Conservation (phyloP, 2,329 filamentous ascomycete species). For the Colletotrichum magnum region DNA sequence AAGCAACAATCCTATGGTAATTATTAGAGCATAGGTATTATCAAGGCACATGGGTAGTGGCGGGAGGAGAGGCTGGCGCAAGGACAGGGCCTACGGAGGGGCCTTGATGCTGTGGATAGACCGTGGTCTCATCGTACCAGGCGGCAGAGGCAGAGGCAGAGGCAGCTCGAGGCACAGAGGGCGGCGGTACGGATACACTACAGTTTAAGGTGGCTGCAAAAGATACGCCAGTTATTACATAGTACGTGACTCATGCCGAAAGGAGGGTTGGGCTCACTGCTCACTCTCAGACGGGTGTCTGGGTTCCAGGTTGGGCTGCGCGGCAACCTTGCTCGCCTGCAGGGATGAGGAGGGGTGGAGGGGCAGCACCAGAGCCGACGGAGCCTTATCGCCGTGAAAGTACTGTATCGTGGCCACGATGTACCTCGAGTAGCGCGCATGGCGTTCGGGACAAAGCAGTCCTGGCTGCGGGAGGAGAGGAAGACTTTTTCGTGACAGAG, state of each 20-base stretch:
- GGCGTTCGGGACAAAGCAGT: slow-evolving; percentile 23
- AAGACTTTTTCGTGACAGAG: slow-evolving; percentile 7
- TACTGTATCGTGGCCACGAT: slow-evolving; percentile 11
- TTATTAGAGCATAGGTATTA: background rate
- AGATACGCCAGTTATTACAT: background rate
- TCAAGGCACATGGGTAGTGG: background rate
- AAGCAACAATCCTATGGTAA: background rate
- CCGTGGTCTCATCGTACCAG: slow-evolving; percentile 22
- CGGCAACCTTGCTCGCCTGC: slow-evolving; percentile 35
- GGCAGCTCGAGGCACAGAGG: too few relatives aligned
- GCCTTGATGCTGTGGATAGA: slow-evolving; percentile 31
- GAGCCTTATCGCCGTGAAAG: slow-evolving; percentile 33
- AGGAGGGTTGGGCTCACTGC: slow-evolving; percentile 32
- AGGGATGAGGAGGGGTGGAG: slow-evolving; percentile 39
- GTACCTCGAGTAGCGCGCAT: slow-evolving; percentile 10
- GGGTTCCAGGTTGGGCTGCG: slow-evolving; percentile 40
- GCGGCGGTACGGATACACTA: background rate
- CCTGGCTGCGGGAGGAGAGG: background rate
- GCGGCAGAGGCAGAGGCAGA: slow-evolving; percentile 8
- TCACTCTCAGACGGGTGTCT: slow-evolving; percentile 18
- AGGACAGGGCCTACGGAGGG: slow-evolving; percentile 33
- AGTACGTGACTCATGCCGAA: slow-evolving; percentile 40
- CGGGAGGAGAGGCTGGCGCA: slow-evolving; percentile 1
- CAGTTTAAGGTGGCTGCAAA: slow-evolving; percentile 2
- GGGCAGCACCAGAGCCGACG: slow-evolving; percentile 27